phyloP scores from a whole-genome alignment of 1,284 basidiomycete genomes.

The Tylopilus sp. region DNA sequence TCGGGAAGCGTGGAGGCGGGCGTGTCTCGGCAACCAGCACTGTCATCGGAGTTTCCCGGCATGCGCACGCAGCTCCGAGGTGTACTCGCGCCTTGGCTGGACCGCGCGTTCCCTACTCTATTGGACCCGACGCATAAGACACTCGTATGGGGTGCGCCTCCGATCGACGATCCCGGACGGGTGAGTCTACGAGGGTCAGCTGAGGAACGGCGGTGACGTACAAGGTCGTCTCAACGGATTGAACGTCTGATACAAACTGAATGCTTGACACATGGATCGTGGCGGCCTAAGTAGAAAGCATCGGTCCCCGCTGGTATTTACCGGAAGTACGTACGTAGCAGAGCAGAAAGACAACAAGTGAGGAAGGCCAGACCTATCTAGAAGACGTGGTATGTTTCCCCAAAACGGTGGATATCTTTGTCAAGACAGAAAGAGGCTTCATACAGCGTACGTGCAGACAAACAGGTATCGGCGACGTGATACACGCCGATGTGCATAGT shows the following conservation, averaged over 20 bases:
- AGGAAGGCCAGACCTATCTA: neutral
- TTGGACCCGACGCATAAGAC: conserved; percentile 60
- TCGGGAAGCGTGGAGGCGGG: too few relatives aligned
- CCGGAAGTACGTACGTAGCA: neutral
- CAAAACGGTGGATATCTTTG: neutral
- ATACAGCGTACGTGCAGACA: neutral
- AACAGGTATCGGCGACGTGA: neutral
- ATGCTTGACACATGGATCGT: too few relatives aligned
- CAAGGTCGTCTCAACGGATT: neutral
- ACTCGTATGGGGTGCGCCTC: conserved; percentile 65
- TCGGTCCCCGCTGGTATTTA: too few relatives aligned
- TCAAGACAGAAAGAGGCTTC: neutral
- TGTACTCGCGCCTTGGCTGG: conserved; percentile 45
- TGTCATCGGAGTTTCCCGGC: neutral
- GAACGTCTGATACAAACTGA: too few relatives aligned
- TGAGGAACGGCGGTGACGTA: neutral
- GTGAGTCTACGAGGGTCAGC: conserved; percentile 24
- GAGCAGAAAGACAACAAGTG: neutral
- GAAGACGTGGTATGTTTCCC: neutral
- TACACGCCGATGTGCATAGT: neutral
- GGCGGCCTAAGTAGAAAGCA: neutral
- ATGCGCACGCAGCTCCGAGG: conserved; percentile 28
- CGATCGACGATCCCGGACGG: conserved; percentile 54
- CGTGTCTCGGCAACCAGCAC: neutral
- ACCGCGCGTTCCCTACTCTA: conserved; percentile 44